Evolutionary conservation across 495 filamentous ascomycete species (phyloP).

Genomic region (Collariella sp.): DNA sequence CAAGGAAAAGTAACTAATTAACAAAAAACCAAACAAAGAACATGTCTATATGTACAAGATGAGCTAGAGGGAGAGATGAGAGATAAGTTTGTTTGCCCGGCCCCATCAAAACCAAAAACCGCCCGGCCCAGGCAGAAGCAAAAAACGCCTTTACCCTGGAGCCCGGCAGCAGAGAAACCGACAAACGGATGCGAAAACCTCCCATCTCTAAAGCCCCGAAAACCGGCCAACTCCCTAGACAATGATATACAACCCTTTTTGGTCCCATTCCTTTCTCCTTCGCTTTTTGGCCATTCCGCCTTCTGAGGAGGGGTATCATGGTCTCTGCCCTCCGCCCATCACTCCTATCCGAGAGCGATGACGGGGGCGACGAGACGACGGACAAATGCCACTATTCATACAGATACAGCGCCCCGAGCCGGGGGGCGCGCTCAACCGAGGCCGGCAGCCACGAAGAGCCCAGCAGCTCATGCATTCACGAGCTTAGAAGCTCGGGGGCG

Average conservation of each 20-base stretch:
- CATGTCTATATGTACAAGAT: conserved; percentile 7
- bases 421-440: not conserved
- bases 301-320: not conserved
- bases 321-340: not conserved
- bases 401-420: not conserved
- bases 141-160: not conserved
- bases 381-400: too few relatives aligned
- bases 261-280: not conserved
- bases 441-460: not conserved
- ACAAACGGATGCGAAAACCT: conserved; percentile 2
- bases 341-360: not conserved
- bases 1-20: not conserved
- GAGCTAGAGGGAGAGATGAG: conserved; percentile 4
- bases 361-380: too few relatives aligned
- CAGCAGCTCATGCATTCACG: not conserved
- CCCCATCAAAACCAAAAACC: not conserved
- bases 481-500: too few relatives aligned
- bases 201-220: conserved; percentile 4
- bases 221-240: conserved; percentile 7
- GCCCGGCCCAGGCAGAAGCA: not conserved
- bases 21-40: not conserved
- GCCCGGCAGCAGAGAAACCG: not conserved
- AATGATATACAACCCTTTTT: conserved; percentile 4
- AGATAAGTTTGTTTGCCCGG: conserved; percentile 1
- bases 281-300: not conserved